Evolutionary conservation across 2,329 filamentous ascomycete species (phyloP).

Genomic region (Pezicula neosporulosa): DNA sequence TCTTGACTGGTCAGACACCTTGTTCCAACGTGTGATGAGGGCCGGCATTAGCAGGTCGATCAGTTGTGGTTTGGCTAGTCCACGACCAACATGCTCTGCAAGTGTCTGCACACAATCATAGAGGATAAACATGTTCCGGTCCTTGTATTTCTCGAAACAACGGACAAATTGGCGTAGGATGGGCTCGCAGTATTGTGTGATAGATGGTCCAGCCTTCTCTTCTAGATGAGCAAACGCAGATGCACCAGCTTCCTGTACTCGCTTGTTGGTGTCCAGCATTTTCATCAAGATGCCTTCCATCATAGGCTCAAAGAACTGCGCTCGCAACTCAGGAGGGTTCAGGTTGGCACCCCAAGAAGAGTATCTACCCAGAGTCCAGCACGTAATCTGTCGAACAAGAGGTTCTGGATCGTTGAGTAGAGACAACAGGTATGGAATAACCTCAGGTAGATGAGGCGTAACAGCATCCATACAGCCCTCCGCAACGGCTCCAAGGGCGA

Average conservation of each 20-base stretch:
- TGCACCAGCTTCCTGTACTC: constrained; percentile 92
- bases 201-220: constrained; percentile 78
- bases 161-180: constrained; percentile 90
- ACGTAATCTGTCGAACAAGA: constrained; percentile 93
- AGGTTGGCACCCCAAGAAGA: constrained; percentile 87
- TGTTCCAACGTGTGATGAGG: constrained; percentile 82
- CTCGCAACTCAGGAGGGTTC: constrained; percentile 60
- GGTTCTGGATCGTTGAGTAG: constrained; percentile 82
- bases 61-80: constrained; percentile 77
- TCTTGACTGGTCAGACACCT: constrained; percentile 81
- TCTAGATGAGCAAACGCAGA: constrained; percentile 96
- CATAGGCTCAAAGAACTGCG: constrained; percentile 86
- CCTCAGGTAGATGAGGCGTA: constrained; percentile 82
- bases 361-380: constrained; percentile 94
- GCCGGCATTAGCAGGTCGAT: constrained; percentile 88
- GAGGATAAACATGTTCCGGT: constrained; percentile 97
- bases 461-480: constrained; percentile 92
- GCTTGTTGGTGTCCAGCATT: constrained; percentile 97
- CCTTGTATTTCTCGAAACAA: constrained; percentile 95
- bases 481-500: constrained; percentile 90
- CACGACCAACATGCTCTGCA: constrained; percentile 83
- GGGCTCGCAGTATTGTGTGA: constrained; percentile 82
- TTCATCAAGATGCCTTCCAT: constrained; percentile 93
- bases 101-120: constrained; percentile 98
- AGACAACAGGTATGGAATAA: constrained; percentile 86